A percentile compares a stretch with the other conserved stretches of the same genome.
phyloP scores from a whole-genome alignment of 2,329 filamentous ascomycete species.

The Penicillium psychrosexuale region DNA sequence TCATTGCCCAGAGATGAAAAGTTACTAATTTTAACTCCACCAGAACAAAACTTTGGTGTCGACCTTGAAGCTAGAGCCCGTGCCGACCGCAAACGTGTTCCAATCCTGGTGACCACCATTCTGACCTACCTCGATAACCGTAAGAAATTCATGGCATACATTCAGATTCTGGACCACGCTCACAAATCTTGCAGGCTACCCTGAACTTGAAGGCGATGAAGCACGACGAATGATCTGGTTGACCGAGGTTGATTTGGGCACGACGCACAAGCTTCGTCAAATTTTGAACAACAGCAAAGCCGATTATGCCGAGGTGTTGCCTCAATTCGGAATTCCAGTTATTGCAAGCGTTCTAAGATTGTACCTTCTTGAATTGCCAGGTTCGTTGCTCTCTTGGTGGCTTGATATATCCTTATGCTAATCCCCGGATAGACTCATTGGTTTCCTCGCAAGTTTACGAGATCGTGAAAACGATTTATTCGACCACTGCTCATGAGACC shows the following conservation, averaged over 20 bases:
- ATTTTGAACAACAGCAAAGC: conserved; percentile 83
- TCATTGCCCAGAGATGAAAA: not conserved
- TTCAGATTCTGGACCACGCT: not conserved
- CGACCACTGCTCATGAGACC: conserved; percentile 71
- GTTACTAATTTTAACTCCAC: conserved; percentile 17
- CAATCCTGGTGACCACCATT: conserved; percentile 85
- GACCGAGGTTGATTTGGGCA: conserved; percentile 79
- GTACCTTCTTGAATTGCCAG: conserved; percentile 90
- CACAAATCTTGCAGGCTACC: conserved; percentile 61
- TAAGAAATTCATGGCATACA: conserved; percentile 27
- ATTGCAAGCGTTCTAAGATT: conserved; percentile 90
- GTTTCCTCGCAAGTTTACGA: conserved; percentile 98
- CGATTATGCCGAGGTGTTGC: conserved; percentile 70
- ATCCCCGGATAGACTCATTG: conserved; percentile 70
- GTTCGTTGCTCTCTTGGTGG: conserved; percentile 53
- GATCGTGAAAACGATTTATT: conserved; percentile 96
- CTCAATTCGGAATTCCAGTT: conserved; percentile 89
- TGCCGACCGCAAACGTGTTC: conserved; percentile 92
- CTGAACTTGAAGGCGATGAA: conserved; percentile 94
- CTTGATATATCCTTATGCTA: conserved; percentile 6
- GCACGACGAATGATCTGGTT: conserved; percentile 91
- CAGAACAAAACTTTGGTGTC: conserved; percentile 93
- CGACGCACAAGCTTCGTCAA: conserved; percentile 79
- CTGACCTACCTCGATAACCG: conserved; percentile 91
- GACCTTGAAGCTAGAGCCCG: conserved; percentile 93